A percentile compares a stretch with the other conserved stretches of the same genome.
Conservation (phyloP, 73 alveolate genomes). For the Effrenium voratum region DNA sequence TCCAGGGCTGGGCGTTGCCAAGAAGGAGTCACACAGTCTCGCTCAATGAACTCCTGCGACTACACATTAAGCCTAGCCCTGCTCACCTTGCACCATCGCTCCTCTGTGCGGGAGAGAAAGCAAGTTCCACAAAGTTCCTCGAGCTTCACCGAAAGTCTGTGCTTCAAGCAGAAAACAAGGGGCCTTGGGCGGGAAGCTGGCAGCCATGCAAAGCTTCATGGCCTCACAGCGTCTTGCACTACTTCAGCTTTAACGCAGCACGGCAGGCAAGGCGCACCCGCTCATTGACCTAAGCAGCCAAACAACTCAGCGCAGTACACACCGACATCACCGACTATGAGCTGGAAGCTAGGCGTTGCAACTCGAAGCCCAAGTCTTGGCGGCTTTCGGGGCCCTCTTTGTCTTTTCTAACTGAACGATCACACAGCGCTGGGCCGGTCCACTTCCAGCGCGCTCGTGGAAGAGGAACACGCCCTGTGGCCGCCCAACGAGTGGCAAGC, state of each 20-base stretch:
- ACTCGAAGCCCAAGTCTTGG: too few relatives aligned
- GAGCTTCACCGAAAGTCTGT: not conserved
- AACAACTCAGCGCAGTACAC: too few relatives aligned
- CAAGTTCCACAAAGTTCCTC: slow-evolving; percentile 70
- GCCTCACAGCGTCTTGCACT: slow-evolving; percentile 45
- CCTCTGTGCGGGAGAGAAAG: slow-evolving; percentile 90
- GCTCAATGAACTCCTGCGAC: slow-evolving; percentile 36
- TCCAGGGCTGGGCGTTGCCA: slow-evolving; percentile 31
- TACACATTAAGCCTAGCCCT: too few relatives aligned
- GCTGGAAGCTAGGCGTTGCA: too few relatives aligned
- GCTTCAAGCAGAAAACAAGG: not conserved
- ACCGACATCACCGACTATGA: too few relatives aligned
- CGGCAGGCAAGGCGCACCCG: not conserved
- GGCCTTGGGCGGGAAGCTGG: slow-evolving; percentile 77
- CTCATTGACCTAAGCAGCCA: not conserved
- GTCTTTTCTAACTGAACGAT: too few relatives aligned
- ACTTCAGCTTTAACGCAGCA: too few relatives aligned
- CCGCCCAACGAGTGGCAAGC: too few relatives aligned
- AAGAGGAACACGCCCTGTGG: slow-evolving; percentile 58
- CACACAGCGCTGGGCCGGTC: too few relatives aligned
- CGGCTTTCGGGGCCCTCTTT: not conserved
- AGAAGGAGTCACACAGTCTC: not conserved
- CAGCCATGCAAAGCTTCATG: slow-evolving; percentile 29
- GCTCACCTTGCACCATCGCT: too few relatives aligned
- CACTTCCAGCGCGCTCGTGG: too few relatives aligned